Evolutionary conservation across 768 basidiomycete species (phyloP), one percentile per base, ranked within the genome.

Genomic region (Phaeolepiota aurea): DNA sequence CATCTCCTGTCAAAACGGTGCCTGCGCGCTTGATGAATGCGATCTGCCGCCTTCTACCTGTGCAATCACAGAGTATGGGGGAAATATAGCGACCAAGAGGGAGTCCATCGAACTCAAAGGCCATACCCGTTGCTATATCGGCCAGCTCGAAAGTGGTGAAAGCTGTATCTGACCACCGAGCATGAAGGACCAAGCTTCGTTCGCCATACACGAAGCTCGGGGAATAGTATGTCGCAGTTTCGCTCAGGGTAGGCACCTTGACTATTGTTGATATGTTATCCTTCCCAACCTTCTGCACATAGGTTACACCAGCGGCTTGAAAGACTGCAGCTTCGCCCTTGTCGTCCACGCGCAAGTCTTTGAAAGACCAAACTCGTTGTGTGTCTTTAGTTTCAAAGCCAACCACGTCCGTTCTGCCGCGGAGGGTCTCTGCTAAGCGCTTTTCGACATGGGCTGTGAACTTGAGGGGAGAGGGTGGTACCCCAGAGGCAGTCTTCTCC

Each of bases 61-160:
- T 31, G 45, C 69, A 69, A 39, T 65, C 63, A 40, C 72, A 80
- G 9, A 84, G 50, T 0, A 74, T 53, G 2, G 82, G 77, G 7
- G 73, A 73, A 50, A 75, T 70, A 56, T 82, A 85, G 25, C 83
- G 69, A 0, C 83, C 83, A 20, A 77, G 51, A 0, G 84, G 79
- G 18, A 83, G 57, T 16, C 77, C 79, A 4, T 55, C 58, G 25
- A 86, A 43, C 39, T 77, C 71, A 51, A 71, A 67, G 0, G 66
- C 68, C 5, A 53, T 51, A 3, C 62, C 67, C 1, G 66, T 59
- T 4, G 51, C 49, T 4, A 81, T 38, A 50, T 83, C 66, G 5
- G 80, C 74, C 20, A 87, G 48, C 59, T 87, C 83, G 49, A 87
- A 74, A 2, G 72, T 65, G 2, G 79, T 74, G 53, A 82, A 82